Evolutionary conservation across 2,329 filamentous ascomycete genomes (phyloP).

Genomic region (Xylaria sp.): DNA sequence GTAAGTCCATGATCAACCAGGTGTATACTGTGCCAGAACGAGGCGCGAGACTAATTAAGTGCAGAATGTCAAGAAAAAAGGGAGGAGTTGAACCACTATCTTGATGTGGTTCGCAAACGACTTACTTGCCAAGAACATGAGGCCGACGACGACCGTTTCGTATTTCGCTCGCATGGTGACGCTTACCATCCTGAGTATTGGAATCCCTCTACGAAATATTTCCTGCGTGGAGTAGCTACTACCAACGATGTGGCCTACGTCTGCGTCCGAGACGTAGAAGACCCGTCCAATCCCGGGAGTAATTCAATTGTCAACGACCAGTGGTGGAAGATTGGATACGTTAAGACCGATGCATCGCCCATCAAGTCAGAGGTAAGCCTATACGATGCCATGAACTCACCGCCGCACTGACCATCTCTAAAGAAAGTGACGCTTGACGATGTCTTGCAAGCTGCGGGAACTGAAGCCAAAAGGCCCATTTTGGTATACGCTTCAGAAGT

Average conservation of each 20-base stretch:
- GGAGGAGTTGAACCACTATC: conserved; percentile 36
- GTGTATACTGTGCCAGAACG: background rate
- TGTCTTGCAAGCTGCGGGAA: conserved; percentile 59
- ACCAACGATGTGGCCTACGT: conserved; percentile 61
- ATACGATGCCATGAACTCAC: background rate
- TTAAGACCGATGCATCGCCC: conserved; percentile 54
- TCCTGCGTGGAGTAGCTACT: conserved; percentile 64
- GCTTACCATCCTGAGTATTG: conserved; percentile 52
- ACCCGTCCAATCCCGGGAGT: conserved; percentile 57
- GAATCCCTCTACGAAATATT: conserved; percentile 57
- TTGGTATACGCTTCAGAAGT: conserved; percentile 66
- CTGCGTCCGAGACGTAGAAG: conserved; percentile 57
- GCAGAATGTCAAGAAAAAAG: conserved; percentile 41
- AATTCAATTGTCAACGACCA: conserved; percentile 55
- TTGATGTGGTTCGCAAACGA: conserved; percentile 45
- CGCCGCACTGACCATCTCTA: conserved; percentile 35
- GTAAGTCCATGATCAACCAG: conserved; percentile 47
- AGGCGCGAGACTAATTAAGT: conserved; percentile 31
- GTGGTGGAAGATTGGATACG: conserved; percentile 67
- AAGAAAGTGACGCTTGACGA: conserved; percentile 62
- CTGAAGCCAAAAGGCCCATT: conserved; percentile 60
- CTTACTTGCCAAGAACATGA: conserved; percentile 50
- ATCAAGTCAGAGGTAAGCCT: conserved; percentile 61
- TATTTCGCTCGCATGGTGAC: conserved; percentile 43
- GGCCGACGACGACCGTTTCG: conserved; percentile 46